Base-by-base conservation (phyloP, 2,329 filamentous ascomycete genomes). In the Aureobasidium uvarum region DNA sequence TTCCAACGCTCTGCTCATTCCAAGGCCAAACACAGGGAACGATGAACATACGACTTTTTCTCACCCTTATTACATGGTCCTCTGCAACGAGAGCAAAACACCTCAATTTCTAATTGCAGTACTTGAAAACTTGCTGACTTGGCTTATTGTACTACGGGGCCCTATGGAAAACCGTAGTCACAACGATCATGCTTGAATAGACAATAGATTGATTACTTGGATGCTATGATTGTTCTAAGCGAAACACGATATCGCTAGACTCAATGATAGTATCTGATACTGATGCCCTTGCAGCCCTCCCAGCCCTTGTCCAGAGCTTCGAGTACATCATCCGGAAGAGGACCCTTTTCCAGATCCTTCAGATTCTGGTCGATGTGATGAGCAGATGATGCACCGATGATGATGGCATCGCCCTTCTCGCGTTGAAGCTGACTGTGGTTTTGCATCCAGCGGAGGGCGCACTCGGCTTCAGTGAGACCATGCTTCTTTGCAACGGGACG, bases 401-500 rank as follows among this genome's bases (percentile, higher is more conserved):
- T 72, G 16, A 80, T 72, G 10, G 72, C 76, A 71, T 80, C 78
- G 2, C 69, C 71, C 31, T 71, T 59, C 41, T 76, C 71, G 11
- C 68, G 66, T 43, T 72, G 72, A 58, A 80, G 59, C 54, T 70
- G 50, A 11, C 74, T 78, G 66, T 83, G 81, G 70, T 83, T 77
- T 1, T 72, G 71, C 41, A 77, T 72, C 81, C 81, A 83, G 36
- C 81, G 69, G 62, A 83, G 67, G 0, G 79, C 80, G 68, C 75
- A 74, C 67, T 82, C 79, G 0, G 75, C 74, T 65, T 78, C 71
- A 0, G 77, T 79, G 38, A 83, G 36, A 1, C 74, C 74, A 68
- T 80, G 75, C 70, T 79, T 77, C 69, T 72, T 72, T 0, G 75
- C 72, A 25, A 72, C 73, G 1, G 74, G 68, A 59, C 76, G 71